These are phyloP conservation scores for Abrus pulchellus DNA, from an alignment of 306 rosid genomes.

Conservation along the genomic window DNA sequence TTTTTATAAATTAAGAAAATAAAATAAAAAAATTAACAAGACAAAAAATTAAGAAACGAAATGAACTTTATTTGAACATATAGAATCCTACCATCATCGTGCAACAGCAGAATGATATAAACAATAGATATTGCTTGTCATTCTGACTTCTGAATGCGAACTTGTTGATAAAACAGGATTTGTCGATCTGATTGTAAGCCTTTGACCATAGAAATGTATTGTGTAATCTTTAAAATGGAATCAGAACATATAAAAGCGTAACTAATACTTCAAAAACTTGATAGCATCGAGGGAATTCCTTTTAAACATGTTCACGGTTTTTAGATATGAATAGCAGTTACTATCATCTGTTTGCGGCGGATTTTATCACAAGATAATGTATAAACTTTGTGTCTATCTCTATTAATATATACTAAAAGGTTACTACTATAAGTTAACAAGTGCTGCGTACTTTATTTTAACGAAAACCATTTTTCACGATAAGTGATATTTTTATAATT, in stretches of 20 bases:
- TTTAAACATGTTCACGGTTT: too few species aligned
- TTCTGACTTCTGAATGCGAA: conserved; percentile 11
- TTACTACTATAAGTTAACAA: too few species aligned
- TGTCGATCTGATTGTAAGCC: conserved; percentile 18
- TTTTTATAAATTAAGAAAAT: too few species aligned
- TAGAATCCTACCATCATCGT: background rate
- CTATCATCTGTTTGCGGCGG: background rate
- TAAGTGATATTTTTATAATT: too few species aligned
- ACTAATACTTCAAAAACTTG: background rate
- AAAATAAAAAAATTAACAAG: too few species aligned
- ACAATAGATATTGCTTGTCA: background rate
- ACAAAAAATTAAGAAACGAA: too few species aligned
- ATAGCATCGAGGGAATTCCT: background rate
- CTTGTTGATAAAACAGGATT: conserved; percentile 10
- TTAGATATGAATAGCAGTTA: background rate
- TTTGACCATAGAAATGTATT: conserved; percentile 1
- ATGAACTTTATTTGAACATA: too few species aligned
- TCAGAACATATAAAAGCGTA: background rate
- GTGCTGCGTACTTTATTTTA: too few species aligned
- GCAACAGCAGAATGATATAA: background rate
- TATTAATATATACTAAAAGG: too few species aligned
- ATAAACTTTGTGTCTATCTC: too few species aligned
- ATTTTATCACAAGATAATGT: background rate
- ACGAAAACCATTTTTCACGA: too few species aligned
- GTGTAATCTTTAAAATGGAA: background rate